Conservation (phyloP, 2,329 filamentous ascomycete species). For the Fusarium staphyleae region DNA sequence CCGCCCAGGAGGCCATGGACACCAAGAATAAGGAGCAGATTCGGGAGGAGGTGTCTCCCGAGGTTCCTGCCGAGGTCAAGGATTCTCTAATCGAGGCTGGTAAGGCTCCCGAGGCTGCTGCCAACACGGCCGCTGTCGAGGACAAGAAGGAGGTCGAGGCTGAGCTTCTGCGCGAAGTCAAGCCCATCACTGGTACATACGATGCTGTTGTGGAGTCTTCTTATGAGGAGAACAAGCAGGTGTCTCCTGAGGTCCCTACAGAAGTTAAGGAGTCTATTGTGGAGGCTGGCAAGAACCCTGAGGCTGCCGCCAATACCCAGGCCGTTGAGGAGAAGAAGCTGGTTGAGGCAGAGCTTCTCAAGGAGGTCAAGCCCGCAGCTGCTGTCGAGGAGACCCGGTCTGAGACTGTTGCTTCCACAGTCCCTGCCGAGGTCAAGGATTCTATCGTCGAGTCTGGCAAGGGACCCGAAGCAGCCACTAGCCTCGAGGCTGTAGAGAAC, state of each 20-base stretch:
- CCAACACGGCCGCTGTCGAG: conserved; percentile 70
- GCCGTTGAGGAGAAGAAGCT: conserved; percentile 75
- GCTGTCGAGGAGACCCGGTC: conserved; percentile 51
- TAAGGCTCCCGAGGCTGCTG: conserved; percentile 73
- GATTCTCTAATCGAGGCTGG: conserved; percentile 65
- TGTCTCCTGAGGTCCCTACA: conserved; percentile 49
- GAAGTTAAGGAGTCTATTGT: conserved; percentile 76
- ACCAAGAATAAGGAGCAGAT: conserved; percentile 52
- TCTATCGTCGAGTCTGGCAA: conserved; percentile 64
- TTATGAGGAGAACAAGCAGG: conserved; percentile 41
- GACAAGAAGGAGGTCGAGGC: conserved; percentile 79
- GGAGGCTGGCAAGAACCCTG: conserved; percentile 67
- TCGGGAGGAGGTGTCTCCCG: conserved; percentile 55
- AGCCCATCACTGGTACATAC: conserved; percentile 43
- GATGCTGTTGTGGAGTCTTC: conserved; percentile 32
- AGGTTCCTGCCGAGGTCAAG: conserved; percentile 64
- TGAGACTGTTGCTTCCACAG: conserved; percentile 55
- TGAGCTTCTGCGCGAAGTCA: conserved; percentile 73
- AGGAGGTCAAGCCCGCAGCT: conserved; percentile 61
- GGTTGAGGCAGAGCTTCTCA: conserved; percentile 74
- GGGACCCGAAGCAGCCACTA: conserved; percentile 75
- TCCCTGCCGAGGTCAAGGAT: conserved; percentile 64
- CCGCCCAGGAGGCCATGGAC: conserved; percentile 57
- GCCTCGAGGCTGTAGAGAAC: conserved; percentile 72
- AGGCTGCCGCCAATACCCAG: conserved; percentile 69